Conservation (phyloP, 805 yeast species). For the Schwanniomyces sp. region DNA sequence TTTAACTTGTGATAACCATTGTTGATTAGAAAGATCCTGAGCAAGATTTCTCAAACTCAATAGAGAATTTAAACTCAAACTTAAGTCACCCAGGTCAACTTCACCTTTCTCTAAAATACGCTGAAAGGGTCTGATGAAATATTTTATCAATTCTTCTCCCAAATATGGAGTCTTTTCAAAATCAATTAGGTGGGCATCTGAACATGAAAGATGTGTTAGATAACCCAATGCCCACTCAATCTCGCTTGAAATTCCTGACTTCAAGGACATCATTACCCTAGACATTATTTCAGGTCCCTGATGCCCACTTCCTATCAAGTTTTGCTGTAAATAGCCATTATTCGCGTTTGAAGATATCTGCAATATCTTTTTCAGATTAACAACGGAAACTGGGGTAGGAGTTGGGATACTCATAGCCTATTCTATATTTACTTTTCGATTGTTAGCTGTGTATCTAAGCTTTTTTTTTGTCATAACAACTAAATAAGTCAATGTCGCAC, state of each 20-base stretch:
- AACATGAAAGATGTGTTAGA: slow-evolving; percentile 48
- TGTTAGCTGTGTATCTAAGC: too few relatives aligned
- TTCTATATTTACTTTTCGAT: neutral
- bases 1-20: slow-evolving; percentile 60
- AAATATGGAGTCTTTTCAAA: slow-evolving; percentile 44
- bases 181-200: slow-evolving; percentile 48
- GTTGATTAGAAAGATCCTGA: slow-evolving; percentile 83
- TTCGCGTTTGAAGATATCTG: slow-evolving; percentile 4
- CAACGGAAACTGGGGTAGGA: slow-evolving; percentile 8
- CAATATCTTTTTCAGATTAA: slow-evolving; percentile 6
- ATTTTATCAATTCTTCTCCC: slow-evolving; percentile 40
- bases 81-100: slow-evolving; percentile 18
- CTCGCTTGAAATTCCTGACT: slow-evolving; percentile 63
- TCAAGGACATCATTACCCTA: slow-evolving; percentile 70
- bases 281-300: slow-evolving; percentile 64
- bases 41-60: slow-evolving; percentile 77
- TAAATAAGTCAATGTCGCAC: neutral
- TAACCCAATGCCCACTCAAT: slow-evolving; percentile 69
- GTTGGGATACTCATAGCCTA: slow-evolving; percentile 1
- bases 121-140: slow-evolving; percentile 35
- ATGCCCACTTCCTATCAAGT: slow-evolving; percentile 26
- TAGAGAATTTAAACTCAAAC: slow-evolving; percentile 45
- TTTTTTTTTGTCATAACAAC: neutral
- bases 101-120: slow-evolving; percentile 16
- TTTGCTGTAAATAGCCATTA: slow-evolving; percentile 9